These are phyloP conservation scores for Oxyria digyna DNA, from an alignment of 148 eudicot genomes.

Conservation along the genomic window DNA sequence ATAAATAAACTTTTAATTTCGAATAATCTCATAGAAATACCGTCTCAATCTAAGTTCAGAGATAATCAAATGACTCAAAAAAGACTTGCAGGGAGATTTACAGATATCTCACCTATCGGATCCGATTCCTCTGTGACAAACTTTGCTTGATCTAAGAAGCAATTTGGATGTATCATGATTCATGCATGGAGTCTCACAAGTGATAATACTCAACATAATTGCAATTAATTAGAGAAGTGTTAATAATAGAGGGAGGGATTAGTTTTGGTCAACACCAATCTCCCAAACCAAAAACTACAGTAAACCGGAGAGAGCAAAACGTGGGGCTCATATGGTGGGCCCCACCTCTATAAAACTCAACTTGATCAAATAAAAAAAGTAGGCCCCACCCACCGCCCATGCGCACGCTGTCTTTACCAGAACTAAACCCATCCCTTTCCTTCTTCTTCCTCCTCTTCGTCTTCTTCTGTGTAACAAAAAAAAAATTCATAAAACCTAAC, in stretches of 20 bases:
- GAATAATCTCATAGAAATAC: too few relatives aligned
- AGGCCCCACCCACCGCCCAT: slow-evolving; percentile 24
- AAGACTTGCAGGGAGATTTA: too few relatives aligned
- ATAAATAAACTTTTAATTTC: too few relatives aligned
- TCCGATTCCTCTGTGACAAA: too few relatives aligned
- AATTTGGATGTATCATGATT: too few relatives aligned
- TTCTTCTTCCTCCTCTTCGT: not conserved
- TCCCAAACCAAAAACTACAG: not conserved
- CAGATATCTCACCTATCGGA: too few relatives aligned
- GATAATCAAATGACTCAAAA: too few relatives aligned
- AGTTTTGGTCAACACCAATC: slow-evolving; percentile 1
- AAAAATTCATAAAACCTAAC: slow-evolving; percentile 21
- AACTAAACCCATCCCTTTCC: slow-evolving; percentile 13
- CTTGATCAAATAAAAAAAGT: not conserved
- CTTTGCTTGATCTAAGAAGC: not conserved
- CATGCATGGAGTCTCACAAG: too few relatives aligned
- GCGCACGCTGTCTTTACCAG: slow-evolving; percentile 22
- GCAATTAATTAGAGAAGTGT: not conserved
- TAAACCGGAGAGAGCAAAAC: not conserved
- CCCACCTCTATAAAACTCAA: not conserved
- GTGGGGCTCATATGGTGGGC: slow-evolving; percentile 6
- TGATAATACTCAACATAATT: too few relatives aligned
- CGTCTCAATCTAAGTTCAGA: too few relatives aligned
- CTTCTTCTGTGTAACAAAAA: not conserved
- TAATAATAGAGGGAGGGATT: not conserved